Evolutionary conservation across 73 alveolate genomes (phyloP), one percentile per base, ranked within the genome.

Genomic region (Blepharisma japonicum): DNA sequence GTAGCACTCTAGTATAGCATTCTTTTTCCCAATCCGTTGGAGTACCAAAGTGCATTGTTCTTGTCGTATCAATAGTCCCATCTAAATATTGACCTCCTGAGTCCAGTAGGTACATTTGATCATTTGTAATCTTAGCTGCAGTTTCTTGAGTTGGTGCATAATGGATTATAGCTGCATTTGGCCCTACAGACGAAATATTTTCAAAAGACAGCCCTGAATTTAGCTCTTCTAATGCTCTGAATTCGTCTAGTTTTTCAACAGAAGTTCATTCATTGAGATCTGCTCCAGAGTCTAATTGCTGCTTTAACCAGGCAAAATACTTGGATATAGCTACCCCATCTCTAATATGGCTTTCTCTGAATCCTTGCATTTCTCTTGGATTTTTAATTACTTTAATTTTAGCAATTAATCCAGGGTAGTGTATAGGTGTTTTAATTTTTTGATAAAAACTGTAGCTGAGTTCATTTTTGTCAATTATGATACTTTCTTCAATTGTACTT

Each of bases 1-100:
- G 86, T 27, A 96, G 86, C 6, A 94, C 98, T 89, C 98, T 86
- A n/a, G 99, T 94, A 77, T 86, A 92, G 86, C 86, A 87, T 77
- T 96, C 94, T 66, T 77, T 94, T 77, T 92, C 90, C 55, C 71
- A 88, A 6, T 79, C 86, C 6, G 98, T 90, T 45, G 99, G 94
- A 50, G 77, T 80, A 1, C 94, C 94, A 68, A 92, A 94, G 77
- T 97, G 99, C 68, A 93, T 93, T 42, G 99, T 95, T 72, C 99
- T 89, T 7, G 99, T 97, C 46, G 92, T 96, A 77, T 97, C 99
- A 6, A 99, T 97, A 2, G 99, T 97, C 20, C 99, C 99, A 82
- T 97, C 99, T 21, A 82, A 82, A 81, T 97, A 97, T 78, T 97
- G 95, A 45, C 96, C 99, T 6, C 99, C 99, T 5, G 99, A 91